phyloP scores from a whole-genome alignment of 169 alveolate genomes.

The Sarcocystis neurona region DNA sequence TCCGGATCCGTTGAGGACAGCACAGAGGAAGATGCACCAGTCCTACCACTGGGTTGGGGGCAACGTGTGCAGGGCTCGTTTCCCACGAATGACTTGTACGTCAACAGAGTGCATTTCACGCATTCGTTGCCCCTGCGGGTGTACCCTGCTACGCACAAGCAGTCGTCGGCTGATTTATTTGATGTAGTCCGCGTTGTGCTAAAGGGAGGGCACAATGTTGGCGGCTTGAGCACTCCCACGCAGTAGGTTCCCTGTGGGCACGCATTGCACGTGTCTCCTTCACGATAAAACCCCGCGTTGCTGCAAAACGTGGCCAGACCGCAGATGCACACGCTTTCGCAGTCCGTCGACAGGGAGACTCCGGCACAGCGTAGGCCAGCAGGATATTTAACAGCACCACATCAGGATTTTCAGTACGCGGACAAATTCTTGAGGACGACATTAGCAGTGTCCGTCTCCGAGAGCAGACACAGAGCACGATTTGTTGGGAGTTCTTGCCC shows the following conservation, averaged over 20 bases:
- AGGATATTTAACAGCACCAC: no score
- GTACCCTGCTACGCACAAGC: conserved; percentile 61
- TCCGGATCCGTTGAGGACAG: conserved; percentile 43
- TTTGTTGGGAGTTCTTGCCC: no score
- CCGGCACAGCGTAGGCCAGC: no score
- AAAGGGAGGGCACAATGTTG: conserved; percentile 47
- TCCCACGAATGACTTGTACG: conserved; percentile 50
- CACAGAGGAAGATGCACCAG: neutral
- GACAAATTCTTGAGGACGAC: no score
- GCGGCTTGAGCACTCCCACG: conserved; percentile 42
- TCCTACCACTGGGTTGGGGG: conserved; percentile 62
- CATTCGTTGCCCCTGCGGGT: conserved; percentile 46
- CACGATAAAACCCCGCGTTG: conserved; percentile 55
- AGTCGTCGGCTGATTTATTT: conserved; percentile 40
- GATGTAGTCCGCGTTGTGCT: conserved; percentile 35
- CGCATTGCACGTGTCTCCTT: conserved; percentile 44
- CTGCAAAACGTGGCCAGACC: no score
- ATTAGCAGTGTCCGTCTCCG: no score
- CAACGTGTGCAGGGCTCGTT: conserved; percentile 59
- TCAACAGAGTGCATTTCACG: conserved; percentile 42
- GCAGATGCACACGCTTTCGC: no score
- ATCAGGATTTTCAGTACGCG: no score
- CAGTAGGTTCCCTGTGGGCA: conserved; percentile 60
- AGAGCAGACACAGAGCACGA: no score
- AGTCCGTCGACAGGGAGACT: no score